Conservation (phyloP, 1,284 basidiomycete species). For the Ganoderma leucocontextum region DNA sequence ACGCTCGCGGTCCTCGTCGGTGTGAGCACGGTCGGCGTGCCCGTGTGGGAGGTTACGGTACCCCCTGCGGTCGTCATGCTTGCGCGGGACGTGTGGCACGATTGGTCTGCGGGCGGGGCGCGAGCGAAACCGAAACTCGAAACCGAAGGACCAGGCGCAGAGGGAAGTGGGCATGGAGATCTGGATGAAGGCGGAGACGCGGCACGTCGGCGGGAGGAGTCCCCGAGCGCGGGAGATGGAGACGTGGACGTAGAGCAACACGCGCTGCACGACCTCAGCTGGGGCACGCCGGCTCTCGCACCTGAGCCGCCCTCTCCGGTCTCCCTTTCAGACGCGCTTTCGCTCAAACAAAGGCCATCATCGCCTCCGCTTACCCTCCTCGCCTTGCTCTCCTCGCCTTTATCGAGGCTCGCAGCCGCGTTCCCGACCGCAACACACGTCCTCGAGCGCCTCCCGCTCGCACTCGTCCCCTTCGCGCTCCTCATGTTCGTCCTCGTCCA, state of each 20-base stretch:
- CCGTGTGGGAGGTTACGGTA: slow-evolving; percentile 86
- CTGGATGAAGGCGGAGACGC: not conserved
- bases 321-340: not conserved
- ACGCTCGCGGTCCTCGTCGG: slow-evolving; percentile 67
- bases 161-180: too few species aligned
- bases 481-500: slow-evolving; percentile 96
- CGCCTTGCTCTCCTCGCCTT: not conserved
- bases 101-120: slow-evolving; percentile 34
- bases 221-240: not conserved
- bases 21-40: slow-evolving; percentile 54
- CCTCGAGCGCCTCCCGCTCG: slow-evolving; percentile 77
- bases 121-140: not conserved
- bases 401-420: slow-evolving; percentile 37
- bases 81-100: slow-evolving; percentile 42
- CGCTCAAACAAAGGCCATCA: slow-evolving; percentile 3
- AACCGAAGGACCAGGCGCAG: not conserved
- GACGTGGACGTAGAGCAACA: not conserved
- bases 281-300: slow-evolving; percentile 7
- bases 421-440: slow-evolving; percentile 84
- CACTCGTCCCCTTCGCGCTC: slow-evolving; percentile 92
- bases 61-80: slow-evolving; percentile 76
- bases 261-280: slow-evolving; percentile 24
- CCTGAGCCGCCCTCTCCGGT: not conserved
- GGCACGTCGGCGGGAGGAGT: not conserved
- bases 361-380: not conserved